A percentile compares a stretch with the other conserved stretches of the same genome.
phyloP scores from a whole-genome alignment of 1,284 basidiomycete species.

The Trichosporon inkin region DNA sequence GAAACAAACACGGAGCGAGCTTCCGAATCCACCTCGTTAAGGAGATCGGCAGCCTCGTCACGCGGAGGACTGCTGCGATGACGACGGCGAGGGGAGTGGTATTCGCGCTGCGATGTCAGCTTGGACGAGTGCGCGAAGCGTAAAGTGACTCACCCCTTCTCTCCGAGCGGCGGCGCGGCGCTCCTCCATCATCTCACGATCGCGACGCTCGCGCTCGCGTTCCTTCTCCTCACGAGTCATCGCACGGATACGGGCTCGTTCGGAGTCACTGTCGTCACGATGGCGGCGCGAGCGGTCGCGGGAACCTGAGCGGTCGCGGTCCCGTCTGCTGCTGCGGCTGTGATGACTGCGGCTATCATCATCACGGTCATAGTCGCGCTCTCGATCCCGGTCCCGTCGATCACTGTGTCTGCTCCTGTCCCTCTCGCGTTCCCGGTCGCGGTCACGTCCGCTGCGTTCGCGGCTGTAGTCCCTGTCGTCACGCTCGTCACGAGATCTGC shows the following conservation, averaged over 20 bases:
- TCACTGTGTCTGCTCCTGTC: slow-evolving; percentile 48
- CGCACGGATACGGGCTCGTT: slow-evolving; percentile 24
- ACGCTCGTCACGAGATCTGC: slow-evolving; percentile 27
- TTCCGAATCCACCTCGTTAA: slow-evolving; percentile 69
- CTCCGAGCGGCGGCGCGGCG: slow-evolving; percentile 33
- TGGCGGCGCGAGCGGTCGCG: slow-evolving; percentile 6
- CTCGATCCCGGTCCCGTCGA: slow-evolving; percentile 15
- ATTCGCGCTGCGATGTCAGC: slow-evolving; percentile 10
- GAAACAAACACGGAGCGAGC: slow-evolving; percentile 96
- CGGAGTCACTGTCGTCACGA: slow-evolving; percentile 32
- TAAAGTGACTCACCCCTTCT: slow-evolving; percentile 18
- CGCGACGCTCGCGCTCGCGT: slow-evolving; percentile 39
- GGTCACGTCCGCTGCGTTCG: slow-evolving; percentile 7
- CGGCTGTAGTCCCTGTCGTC: slow-evolving; percentile 24
- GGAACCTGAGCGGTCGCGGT: slow-evolving; percentile 8
- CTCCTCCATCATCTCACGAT: slow-evolving; percentile 45
- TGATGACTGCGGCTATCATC: slow-evolving; percentile 16
- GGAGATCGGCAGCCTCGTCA: slow-evolving; percentile 56
- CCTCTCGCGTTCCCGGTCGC: slow-evolving; percentile 26
- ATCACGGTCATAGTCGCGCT: slow-evolving; percentile 30
- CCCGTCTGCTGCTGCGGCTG: slow-evolving; percentile 9
- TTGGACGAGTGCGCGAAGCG: neutral
- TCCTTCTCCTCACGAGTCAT: slow-evolving; percentile 44
- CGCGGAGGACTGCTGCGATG: slow-evolving; percentile 62
- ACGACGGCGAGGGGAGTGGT: slow-evolving; percentile 29